Conservation (phyloP, 2,329 filamentous ascomycete species). For the Graphilbum fragrans region DNA sequence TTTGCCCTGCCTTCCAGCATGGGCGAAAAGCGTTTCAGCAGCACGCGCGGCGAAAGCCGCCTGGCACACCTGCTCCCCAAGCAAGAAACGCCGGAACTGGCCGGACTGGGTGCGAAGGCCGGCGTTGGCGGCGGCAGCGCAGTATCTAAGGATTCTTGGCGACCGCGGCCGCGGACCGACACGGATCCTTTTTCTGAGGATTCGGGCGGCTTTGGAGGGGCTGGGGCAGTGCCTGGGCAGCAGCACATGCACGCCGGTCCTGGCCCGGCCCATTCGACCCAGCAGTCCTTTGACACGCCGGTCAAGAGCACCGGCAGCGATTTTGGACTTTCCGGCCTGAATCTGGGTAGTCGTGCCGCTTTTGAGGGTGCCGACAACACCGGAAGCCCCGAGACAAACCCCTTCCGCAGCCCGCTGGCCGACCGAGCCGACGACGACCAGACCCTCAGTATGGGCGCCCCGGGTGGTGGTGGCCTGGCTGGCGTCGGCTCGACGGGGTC, state of each 20-base stretch:
- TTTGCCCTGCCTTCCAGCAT: conserved; percentile 59
- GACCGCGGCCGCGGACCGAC: conserved; percentile 52
- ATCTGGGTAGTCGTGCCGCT: conserved; percentile 31
- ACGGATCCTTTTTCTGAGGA: conserved; percentile 66
- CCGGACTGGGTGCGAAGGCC: neutral
- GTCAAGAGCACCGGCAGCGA: conserved; percentile 42
- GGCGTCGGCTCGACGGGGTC: conserved; percentile 20
- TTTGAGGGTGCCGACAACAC: conserved; percentile 56
- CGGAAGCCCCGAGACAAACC: conserved; percentile 89
- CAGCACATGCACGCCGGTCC: conserved; percentile 36
- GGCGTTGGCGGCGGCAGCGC: neutral
- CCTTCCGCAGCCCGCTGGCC: conserved; percentile 81
- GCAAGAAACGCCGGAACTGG: conserved; percentile 13
- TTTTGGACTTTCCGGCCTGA: conserved; percentile 51
- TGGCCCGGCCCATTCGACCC: conserved; percentile 4
- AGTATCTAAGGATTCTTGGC: conserved; percentile 31
- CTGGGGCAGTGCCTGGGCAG: conserved; percentile 55
- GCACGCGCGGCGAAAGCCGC: conserved; percentile 63
- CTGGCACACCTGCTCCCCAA: conserved; percentile 68
- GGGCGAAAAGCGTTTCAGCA: conserved; percentile 64
- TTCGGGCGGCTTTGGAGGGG: conserved; percentile 47
- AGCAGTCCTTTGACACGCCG: conserved; percentile 36
- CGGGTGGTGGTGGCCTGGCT: neutral
- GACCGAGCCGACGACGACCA: conserved; percentile 44
- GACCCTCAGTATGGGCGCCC: neutral